Evolutionary conservation across 2,329 filamentous ascomycete species (phyloP).

Genomic region (Cercospora brassicicola): DNA sequence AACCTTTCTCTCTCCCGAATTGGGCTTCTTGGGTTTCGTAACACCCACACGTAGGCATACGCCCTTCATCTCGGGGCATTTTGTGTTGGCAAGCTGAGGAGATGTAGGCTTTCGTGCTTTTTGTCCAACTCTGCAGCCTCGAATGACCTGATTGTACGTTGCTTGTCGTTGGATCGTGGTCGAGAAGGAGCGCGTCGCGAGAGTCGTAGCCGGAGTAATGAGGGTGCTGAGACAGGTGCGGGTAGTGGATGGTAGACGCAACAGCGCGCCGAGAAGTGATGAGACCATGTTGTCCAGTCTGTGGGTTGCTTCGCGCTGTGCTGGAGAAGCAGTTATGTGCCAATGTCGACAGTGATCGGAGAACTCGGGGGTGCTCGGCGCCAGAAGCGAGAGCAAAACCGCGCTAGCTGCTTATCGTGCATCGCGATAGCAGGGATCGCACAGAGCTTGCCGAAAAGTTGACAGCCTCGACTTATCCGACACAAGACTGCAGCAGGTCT

Average conservation of each 20-base stretch:
- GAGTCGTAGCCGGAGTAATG: constrained; percentile 26
- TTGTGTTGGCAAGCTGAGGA: constrained; percentile 66
- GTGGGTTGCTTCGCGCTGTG: not conserved
- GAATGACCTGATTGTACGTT: constrained; percentile 53
- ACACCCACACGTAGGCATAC: constrained; percentile 94
- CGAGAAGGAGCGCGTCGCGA: constrained; percentile 42
- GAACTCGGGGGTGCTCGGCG: not conserved
- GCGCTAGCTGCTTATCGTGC: not conserved
- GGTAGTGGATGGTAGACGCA: constrained; percentile 39
- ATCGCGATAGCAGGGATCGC: constrained; percentile 5
- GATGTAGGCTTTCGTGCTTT: constrained; percentile 82
- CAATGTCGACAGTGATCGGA: constrained; percentile 5
- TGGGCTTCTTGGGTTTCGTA: constrained; percentile 96
- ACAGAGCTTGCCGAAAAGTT: constrained; percentile 7
- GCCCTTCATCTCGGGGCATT: constrained; percentile 83
- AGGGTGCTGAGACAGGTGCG: constrained; percentile 30
- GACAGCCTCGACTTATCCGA: not conserved
- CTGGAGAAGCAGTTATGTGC: not conserved
- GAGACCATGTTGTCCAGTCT: constrained; percentile 39
- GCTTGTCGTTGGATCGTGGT: constrained; percentile 43
- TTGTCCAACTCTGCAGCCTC: constrained; percentile 76
- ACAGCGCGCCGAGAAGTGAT: constrained; percentile 42
- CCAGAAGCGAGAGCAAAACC: not conserved
- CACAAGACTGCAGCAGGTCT: constrained; percentile 7
- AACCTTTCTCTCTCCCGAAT: constrained; percentile 94